A percentile compares a stretch with the other conserved stretches of the same genome.
Conservation (phyloP, 805 yeast genomes). For the Wickerhamiella dianesei region DNA sequence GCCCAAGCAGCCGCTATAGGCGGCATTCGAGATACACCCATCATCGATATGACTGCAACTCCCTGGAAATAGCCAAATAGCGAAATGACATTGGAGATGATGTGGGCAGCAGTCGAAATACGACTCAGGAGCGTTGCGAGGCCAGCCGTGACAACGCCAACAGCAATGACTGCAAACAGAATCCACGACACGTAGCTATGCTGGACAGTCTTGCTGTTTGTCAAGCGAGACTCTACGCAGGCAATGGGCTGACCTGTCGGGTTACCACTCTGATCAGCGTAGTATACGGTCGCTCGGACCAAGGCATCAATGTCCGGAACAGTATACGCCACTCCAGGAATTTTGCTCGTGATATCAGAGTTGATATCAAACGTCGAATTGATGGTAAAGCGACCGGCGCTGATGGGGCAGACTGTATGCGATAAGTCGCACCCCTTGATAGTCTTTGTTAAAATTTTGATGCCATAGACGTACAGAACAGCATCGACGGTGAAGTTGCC, state of each 20-base stretch:
- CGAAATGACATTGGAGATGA: slow-evolving; percentile 91
- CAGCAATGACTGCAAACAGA: slow-evolving; percentile 78
- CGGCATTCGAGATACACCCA: slow-evolving; percentile 84
- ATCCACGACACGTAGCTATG: slow-evolving; percentile 92
- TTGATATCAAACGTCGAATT: slow-evolving; percentile 35
- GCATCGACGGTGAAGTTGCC: slow-evolving; percentile 56
- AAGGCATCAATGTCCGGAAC: slow-evolving; percentile 92
- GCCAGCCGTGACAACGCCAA: slow-evolving; percentile 80
- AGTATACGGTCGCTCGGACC: slow-evolving; percentile 58
- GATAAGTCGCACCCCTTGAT: slow-evolving; percentile 52
- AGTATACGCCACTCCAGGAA: slow-evolving; percentile 78
- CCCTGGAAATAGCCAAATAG: slow-evolving; percentile 88
- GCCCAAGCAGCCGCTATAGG: slow-evolving; percentile 98
- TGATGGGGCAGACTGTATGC: slow-evolving; percentile 62
- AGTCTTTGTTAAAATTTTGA: slow-evolving; percentile 41
- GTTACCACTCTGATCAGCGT: slow-evolving; percentile 30
- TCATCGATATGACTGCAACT: slow-evolving; percentile 83
- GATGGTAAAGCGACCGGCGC: slow-evolving; percentile 77
- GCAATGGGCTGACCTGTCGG: slow-evolving; percentile 41
- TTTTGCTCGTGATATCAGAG: slow-evolving; percentile 28
- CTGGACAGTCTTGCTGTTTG: slow-evolving; percentile 89
- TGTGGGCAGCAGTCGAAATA: slow-evolving; percentile 86
- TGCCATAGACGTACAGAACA: slow-evolving; percentile 66
- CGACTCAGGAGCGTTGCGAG: slow-evolving; percentile 78
- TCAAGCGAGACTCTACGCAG: slow-evolving; percentile 76